Conservation (phyloP, 768 basidiomycete species). For the Cantharellus cinnabarinus region DNA sequence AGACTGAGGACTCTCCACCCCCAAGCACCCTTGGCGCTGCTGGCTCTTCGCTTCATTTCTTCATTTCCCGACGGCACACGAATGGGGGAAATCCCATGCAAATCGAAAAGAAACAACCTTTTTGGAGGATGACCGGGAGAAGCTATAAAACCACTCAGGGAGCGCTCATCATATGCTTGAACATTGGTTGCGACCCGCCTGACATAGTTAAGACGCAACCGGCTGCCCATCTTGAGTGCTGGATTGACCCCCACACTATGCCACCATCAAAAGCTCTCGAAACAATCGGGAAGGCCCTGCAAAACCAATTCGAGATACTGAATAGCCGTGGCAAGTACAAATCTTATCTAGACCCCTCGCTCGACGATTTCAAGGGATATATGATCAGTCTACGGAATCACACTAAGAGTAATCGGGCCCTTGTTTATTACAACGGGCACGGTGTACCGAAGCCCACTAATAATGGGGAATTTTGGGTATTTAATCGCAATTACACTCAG, state of each 20-base stretch:
- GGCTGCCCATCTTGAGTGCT: constrained; percentile 85
- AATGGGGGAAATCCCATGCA: constrained; percentile 59
- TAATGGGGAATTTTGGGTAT: constrained; percentile 95
- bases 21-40: background rate
- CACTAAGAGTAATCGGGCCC: constrained; percentile 80
- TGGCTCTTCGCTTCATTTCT: constrained; percentile 2
- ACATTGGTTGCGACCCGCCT: constrained; percentile 94
- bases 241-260: constrained; percentile 90
- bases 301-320: constrained; percentile 89
- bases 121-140: constrained; percentile 19
- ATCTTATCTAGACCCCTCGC: constrained; percentile 82
- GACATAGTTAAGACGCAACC: constrained; percentile 95
- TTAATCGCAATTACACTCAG: constrained; percentile 92
- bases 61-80: constrained; percentile 49
- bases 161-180: constrained; percentile 75
- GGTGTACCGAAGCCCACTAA: constrained; percentile 93
- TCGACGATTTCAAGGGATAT: constrained; percentile 80
- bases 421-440: constrained; percentile 98
- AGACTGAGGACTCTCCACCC: background rate
- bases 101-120: constrained; percentile 26
- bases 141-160: constrained; percentile 82
- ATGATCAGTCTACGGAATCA: constrained; percentile 66
- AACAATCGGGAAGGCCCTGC: constrained; percentile 78
- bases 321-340: constrained; percentile 90
- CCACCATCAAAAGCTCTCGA: constrained; percentile 86